phyloP scores from a whole-genome alignment of 2,329 filamentous ascomycete species.

The Ramichloridium luteum region DNA sequence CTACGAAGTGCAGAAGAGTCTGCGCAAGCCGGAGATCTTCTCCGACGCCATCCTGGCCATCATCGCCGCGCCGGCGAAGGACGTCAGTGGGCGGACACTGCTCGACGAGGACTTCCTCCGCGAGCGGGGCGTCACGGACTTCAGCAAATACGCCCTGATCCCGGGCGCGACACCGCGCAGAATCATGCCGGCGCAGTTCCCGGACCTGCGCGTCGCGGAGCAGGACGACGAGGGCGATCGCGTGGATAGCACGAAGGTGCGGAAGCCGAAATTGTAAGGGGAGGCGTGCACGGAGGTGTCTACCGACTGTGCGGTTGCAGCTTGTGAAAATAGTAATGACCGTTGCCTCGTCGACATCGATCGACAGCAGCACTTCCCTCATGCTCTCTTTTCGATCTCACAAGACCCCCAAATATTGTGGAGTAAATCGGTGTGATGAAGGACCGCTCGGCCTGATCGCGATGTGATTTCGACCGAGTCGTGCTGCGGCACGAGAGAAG shows the following conservation, averaged over 20 bases:
- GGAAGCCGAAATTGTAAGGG: slow-evolving; percentile 1
- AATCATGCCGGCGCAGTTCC: slow-evolving; percentile 64
- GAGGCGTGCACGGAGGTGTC: not conserved
- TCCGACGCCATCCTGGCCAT: slow-evolving; percentile 69
- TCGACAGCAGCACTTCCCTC: no score
- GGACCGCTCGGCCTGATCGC: no score
- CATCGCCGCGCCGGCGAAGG: slow-evolving; percentile 44
- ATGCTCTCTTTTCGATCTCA: no score
- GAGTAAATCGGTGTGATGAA: no score
- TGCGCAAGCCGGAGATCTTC: slow-evolving; percentile 49
- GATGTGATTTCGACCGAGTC: no score
- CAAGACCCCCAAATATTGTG: no score
- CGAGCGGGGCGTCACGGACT: slow-evolving; percentile 52
- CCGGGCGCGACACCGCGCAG: slow-evolving; percentile 51
- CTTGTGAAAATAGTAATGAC: not conserved
- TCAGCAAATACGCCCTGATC: slow-evolving; percentile 60
- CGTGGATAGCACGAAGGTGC: slow-evolving; percentile 47
- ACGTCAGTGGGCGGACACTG: slow-evolving; percentile 59
- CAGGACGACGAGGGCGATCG: slow-evolving; percentile 68
- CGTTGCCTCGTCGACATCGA: no score
- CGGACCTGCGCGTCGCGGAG: slow-evolving; percentile 59
- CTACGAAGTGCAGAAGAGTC: slow-evolving; percentile 11
- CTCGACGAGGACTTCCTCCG: slow-evolving; percentile 75
- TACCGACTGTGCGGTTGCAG: not conserved
- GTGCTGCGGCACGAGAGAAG: no score